Percentiles rank a stretch among this genome's conserved stretches.
phyloP scores from a whole-genome alignment of 148 eudicot genomes.

The Vaccinium vitisidaea region DNA sequence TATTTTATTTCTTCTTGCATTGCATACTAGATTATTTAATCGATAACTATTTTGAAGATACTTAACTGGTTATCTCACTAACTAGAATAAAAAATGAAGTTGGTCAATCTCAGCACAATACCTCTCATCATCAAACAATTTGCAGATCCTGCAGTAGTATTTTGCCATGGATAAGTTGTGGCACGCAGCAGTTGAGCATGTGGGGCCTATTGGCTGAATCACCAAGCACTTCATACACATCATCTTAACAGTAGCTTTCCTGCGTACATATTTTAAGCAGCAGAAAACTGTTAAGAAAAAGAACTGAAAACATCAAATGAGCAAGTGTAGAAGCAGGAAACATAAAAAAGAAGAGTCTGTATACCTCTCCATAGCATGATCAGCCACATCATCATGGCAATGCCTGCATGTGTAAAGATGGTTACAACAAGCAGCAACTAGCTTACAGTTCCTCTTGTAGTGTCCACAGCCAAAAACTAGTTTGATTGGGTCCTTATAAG shows the following conservation, averaged over 20 bases:
- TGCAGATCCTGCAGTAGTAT: slow-evolving; percentile 88
- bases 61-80: neutral
- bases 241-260: slow-evolving; percentile 77
- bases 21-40: neutral
- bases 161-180: slow-evolving; percentile 65
- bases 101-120: slow-evolving; percentile 26
- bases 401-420: slow-evolving; percentile 70
- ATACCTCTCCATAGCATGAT: slow-evolving; percentile 83
- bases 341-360: neutral
- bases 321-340: slow-evolving; percentile 15
- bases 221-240: slow-evolving; percentile 94
- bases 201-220: slow-evolving; percentile 72
- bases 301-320: slow-evolving; percentile 5
- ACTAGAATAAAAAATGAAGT: neutral
- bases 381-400: slow-evolving; percentile 81
- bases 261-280: slow-evolving; percentile 32
- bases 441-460: slow-evolving; percentile 92
- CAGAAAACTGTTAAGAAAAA: slow-evolving; percentile 13
- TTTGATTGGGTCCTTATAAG: slow-evolving; percentile 54
- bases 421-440: slow-evolving; percentile 81
- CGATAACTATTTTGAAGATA: neutral
- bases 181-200: slow-evolving; percentile 68
- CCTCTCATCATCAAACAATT: slow-evolving; percentile 92
- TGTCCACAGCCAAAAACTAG: slow-evolving; percentile 77
- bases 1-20: neutral